Evolutionary conservation across 805 yeast species (phyloP).

Genomic region (Starmerella bombicola): DNA sequence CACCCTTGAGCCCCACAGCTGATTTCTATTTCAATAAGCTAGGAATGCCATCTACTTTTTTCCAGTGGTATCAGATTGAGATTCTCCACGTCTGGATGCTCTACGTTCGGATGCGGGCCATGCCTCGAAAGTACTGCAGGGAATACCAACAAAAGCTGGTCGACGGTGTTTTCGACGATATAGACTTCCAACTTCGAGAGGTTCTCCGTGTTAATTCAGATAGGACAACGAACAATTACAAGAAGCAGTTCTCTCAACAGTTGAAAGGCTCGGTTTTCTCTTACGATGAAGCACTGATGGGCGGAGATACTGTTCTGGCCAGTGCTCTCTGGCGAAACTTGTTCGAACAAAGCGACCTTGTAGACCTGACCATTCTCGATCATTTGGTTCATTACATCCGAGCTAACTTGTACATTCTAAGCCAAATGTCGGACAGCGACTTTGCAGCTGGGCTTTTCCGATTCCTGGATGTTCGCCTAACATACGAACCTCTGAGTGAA

Average conservation of each 20-base stretch:
- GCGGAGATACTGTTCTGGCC: slow-evolving; percentile 47
- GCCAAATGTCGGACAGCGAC: slow-evolving; percentile 77
- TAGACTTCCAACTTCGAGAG: slow-evolving; percentile 71
- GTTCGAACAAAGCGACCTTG: slow-evolving; percentile 70
- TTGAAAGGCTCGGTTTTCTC: slow-evolving; percentile 79
- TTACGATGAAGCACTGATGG: slow-evolving; percentile 80
- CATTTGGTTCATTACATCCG: slow-evolving; percentile 83
- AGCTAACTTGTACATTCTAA: slow-evolving; percentile 76
- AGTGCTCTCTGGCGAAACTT: slow-evolving; percentile 56
- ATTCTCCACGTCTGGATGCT: slow-evolving; percentile 86
- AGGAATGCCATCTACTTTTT: slow-evolving; percentile 70
- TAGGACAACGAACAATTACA: slow-evolving; percentile 68
- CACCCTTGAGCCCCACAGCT: slow-evolving; percentile 51
- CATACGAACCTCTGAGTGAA: slow-evolving; percentile 56
- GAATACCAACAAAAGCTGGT: slow-evolving; percentile 86
- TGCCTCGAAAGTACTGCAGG: slow-evolving; percentile 81
- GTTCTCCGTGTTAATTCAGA: slow-evolving; percentile 77
- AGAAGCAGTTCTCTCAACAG: slow-evolving; percentile 84
- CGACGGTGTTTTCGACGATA: slow-evolving; percentile 79
- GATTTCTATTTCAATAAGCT: slow-evolving; percentile 75
- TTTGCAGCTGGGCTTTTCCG: slow-evolving; percentile 82
- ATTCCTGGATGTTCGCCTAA: slow-evolving; percentile 71
- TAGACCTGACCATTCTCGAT: slow-evolving; percentile 73
- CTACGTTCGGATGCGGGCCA: slow-evolving; percentile 87
- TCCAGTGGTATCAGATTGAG: slow-evolving; percentile 95